Percentiles rank a stretch among this genome's conserved stretches.
These are phyloP conservation scores for Fraxinus sp. DNA, from an alignment of 305 asterid genomes.

Conservation along the genomic window DNA sequence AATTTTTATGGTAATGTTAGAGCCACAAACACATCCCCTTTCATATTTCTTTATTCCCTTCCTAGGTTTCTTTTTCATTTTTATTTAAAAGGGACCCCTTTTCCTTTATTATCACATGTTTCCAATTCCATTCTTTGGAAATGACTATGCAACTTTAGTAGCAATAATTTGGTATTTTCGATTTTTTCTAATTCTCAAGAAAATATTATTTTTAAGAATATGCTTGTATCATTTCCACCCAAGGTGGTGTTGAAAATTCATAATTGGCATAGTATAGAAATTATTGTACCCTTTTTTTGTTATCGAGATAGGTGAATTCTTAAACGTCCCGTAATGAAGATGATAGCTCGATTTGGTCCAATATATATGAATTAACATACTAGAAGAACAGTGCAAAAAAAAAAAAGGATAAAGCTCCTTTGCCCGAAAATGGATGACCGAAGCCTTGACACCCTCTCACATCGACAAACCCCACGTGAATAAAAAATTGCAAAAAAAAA, in stretches of 20 bases:
- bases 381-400: background rate
- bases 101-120: background rate
- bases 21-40: conserved; percentile 19
- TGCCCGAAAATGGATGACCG: too few relatives aligned
- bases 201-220: background rate
- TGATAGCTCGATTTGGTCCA: too few relatives aligned
- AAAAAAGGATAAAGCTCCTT: too few relatives aligned
- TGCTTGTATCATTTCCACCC: background rate
- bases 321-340: too few relatives aligned
- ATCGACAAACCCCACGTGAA: too few relatives aligned
- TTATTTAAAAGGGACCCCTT: conserved; percentile 8
- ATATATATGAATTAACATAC: background rate
- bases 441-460: too few relatives aligned
- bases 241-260: background rate
- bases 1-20: conserved; percentile 1
- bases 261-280: background rate
- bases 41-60: background rate
- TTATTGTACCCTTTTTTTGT: background rate
- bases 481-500: too few relatives aligned
- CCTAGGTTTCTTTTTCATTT: conserved; percentile 17
- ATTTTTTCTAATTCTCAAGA: background rate
- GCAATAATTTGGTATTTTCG: background rate
- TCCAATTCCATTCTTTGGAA: background rate
- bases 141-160: background rate
- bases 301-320: too few relatives aligned